phyloP scores from a whole-genome alignment of 768 basidiomycete species.

The Tephrocybe sp. region DNA sequence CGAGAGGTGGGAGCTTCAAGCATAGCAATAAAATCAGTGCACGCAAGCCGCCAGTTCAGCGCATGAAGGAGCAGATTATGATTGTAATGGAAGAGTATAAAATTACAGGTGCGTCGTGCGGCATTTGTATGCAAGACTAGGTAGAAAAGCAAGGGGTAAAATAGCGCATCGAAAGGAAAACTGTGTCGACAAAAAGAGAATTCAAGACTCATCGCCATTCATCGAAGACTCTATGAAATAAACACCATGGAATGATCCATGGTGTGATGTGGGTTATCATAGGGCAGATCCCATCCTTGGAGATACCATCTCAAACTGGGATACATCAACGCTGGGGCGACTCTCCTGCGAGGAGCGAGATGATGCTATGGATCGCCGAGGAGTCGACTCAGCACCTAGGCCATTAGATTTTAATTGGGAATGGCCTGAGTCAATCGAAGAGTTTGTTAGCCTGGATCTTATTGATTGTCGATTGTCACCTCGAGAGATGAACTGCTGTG shows the following conservation, averaged over 20 bases:
- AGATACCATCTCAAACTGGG: conserved; percentile 67
- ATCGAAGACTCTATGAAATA: conserved; percentile 17
- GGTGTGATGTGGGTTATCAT: conserved; percentile 56
- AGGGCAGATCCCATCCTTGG: conserved; percentile 44
- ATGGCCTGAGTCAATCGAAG: conserved; percentile 32
- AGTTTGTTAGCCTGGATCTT: conserved; percentile 31
- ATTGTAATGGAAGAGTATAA: no score
- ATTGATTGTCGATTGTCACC: conserved; percentile 27
- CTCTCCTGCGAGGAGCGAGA: conserved; percentile 41
- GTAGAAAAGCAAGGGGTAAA: background rate
- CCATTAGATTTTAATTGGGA: conserved; percentile 25
- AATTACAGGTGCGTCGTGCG: no score
- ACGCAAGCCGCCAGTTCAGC: no score
- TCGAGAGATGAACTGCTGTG: conserved; percentile 41
- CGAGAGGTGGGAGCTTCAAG: no score
- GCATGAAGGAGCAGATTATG: no score
- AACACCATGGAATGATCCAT: conserved; percentile 45
- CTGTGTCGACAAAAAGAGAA: background rate
- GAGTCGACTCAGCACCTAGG: conserved; percentile 24
- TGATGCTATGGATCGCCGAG: conserved; percentile 38
- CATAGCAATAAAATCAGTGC: no score
- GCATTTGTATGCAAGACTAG: no score
- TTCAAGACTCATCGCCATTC: background rate
- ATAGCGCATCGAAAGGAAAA: background rate
- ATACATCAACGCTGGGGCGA: conserved; percentile 56